A percentile compares a stretch with the other conserved stretches of the same genome.
Evolutionary conservation across 2,329 filamentous ascomycete species (phyloP).

Genomic region (Beauveria asiatica): DNA sequence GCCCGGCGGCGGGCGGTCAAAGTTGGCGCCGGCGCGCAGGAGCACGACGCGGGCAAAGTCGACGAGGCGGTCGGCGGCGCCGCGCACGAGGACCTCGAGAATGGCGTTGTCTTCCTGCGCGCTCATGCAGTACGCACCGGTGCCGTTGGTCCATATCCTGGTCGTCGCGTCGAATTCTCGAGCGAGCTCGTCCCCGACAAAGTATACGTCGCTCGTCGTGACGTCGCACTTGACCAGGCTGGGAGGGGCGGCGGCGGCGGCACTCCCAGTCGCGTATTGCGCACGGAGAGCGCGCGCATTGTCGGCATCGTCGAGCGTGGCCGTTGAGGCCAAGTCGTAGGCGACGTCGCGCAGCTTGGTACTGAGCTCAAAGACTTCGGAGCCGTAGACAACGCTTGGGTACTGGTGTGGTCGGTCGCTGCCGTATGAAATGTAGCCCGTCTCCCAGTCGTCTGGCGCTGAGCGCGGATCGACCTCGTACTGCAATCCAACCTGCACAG

Average conservation of each 20-base stretch:
- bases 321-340: conserved; percentile 39
- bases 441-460: conserved; percentile 54
- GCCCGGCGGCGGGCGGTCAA: conserved; percentile 58
- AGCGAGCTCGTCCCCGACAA: conserved; percentile 50
- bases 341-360: conserved; percentile 46
- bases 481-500: conserved; percentile 66
- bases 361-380: conserved; percentile 62
- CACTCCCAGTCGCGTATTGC: conserved; percentile 34
- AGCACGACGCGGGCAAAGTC: conserved; percentile 61
- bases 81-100: conserved; percentile 56
- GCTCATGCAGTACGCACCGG: conserved; percentile 59
- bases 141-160: conserved; percentile 56
- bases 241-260: conserved; percentile 37
- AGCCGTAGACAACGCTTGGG: conserved; percentile 53
- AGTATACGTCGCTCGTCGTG: conserved; percentile 66
- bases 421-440: conserved; percentile 62
- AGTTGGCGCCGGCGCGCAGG: conserved; percentile 60
- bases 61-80: conserved; percentile 45
- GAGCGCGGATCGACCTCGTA: conserved; percentile 68
- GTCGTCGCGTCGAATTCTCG: conserved; percentile 59
- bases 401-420: conserved; percentile 45
- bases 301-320: conserved; percentile 37
- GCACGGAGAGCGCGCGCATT: conserved; percentile 36
- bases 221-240: conserved; percentile 56
- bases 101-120: conserved; percentile 67